Percentiles rank a stretch among this genome's conserved stretches.
These are phyloP conservation scores for Dactylellina cionopaga DNA, from an alignment of 2,329 filamentous ascomycete species.

Conservation along the genomic window DNA sequence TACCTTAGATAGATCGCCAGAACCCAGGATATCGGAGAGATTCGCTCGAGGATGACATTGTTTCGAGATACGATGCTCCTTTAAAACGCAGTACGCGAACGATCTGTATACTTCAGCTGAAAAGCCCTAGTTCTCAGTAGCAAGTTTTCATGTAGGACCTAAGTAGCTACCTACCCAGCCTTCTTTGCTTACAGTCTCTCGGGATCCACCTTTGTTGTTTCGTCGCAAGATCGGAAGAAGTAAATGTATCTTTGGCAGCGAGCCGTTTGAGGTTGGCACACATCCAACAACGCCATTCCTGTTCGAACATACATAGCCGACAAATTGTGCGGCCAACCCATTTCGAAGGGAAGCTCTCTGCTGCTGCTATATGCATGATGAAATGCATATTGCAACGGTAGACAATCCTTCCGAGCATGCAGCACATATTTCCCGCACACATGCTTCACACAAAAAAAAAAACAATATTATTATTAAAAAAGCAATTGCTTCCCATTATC, in stretches of 20 bases:
- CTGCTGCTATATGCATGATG: slow-evolving; percentile 32
- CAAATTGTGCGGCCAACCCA: slow-evolving; percentile 38
- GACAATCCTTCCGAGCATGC: slow-evolving; percentile 28
- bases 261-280: slow-evolving; percentile 37
- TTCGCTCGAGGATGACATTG: neutral
- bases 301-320: slow-evolving; percentile 48
- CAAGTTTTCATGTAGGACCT: slow-evolving; percentile 11
- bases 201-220: slow-evolving; percentile 48
- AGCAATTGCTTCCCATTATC: slow-evolving; percentile 20
- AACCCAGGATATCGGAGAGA: slow-evolving; percentile 7
- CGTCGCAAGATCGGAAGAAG: slow-evolving; percentile 50
- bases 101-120: slow-evolving; percentile 20
- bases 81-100: neutral
- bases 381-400: slow-evolving; percentile 14
- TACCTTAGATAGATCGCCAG: slow-evolving; percentile 34
- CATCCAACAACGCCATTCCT: slow-evolving; percentile 27
- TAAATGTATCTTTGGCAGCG: slow-evolving; percentile 22
- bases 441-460: slow-evolving; percentile 6
- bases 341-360: slow-evolving; percentile 16
- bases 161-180: slow-evolving; percentile 16
- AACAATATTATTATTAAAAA: slow-evolving; percentile 6
- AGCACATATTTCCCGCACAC: neutral
- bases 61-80: slow-evolving; percentile 16
- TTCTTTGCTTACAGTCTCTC: slow-evolving; percentile 8
- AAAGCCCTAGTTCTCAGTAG: slow-evolving; percentile 1